phyloP scores from a whole-genome alignment of 768 basidiomycete species.

The Sistotremastrum niveocremeum region DNA sequence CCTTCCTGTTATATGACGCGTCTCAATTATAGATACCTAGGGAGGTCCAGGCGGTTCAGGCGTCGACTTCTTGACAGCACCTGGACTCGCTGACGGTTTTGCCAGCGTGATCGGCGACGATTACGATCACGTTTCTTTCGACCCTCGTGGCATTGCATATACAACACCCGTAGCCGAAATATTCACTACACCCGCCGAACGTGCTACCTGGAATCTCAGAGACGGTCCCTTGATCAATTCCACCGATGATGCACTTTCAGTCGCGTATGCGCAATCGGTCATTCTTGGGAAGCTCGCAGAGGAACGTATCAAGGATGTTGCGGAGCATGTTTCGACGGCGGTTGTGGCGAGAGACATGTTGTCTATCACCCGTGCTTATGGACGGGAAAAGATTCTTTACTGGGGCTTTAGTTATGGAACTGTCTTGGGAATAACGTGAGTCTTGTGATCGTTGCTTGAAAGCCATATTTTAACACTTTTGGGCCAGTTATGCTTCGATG shows the following conservation, averaged over 20 bases:
- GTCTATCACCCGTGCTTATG: constrained; percentile 14
- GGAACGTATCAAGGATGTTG: constrained; percentile 8
- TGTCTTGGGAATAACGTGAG: constrained; percentile 8
- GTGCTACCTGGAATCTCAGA: neutral
- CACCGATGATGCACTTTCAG: constrained; percentile 1
- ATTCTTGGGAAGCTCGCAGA: constrained; percentile 4
- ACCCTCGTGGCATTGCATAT: constrained; percentile 2
- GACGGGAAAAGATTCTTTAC: constrained; percentile 17
- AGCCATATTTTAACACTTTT: neutral
- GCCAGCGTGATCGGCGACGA: constrained; percentile 2
- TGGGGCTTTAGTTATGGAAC: constrained; percentile 13
- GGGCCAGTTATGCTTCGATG: constrained; percentile 16
- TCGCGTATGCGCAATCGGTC: neutral
- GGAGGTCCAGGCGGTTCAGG: constrained; percentile 36
- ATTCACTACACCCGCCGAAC: neutral
- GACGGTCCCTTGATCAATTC: neutral
- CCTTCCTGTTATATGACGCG: too few relatives aligned
- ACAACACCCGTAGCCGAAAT: constrained; percentile 1
- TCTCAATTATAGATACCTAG: constrained; percentile 1
- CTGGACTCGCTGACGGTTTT: too few relatives aligned
- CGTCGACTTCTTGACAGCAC: constrained; percentile 14
- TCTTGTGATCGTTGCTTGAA: neutral
- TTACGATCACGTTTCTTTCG: constrained; percentile 5
- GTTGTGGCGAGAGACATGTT: constrained; percentile 19
- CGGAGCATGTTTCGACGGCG: constrained; percentile 15